Base-by-base conservation (phyloP, 257 asterid genomes). In the Vinca minor region DNA sequence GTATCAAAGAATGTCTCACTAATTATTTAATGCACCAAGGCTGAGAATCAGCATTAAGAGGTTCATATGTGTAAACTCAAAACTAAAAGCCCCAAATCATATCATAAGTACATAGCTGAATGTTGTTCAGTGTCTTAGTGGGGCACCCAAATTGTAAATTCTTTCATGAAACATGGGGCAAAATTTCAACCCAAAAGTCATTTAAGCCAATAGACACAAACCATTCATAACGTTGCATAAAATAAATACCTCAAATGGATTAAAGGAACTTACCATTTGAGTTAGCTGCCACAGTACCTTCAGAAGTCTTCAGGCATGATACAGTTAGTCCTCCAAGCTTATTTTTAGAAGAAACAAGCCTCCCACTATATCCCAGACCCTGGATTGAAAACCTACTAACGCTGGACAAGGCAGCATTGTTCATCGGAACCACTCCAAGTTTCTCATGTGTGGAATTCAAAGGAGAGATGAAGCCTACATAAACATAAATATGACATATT, bases 261-360 rank as follows among this genome's bases (percentile, higher is more conserved):
- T 31, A 52, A n/a, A 46, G 74, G 44, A 72, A 46, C 83, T 65
- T 65, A 89, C 95, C 91, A 64, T 74, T 76, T 63, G 85, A 70
- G 76, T 77, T 82, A 45, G 78, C 73, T 49, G 84, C 66, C 26
- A 69, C 64, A 25, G 82, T 69, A 66, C 81, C 74, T 74, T 85
- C 95, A 70, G 94, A 76, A 64, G 83, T 41, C 80, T 87, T 85
- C 62, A 65, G 84, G 74, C 88, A 85, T 58, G 87, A 76, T 65
- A 82, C 78, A 32, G 67, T 50, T 15, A 85, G 38, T 54, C 82
- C 49, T 60, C 78, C 83, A 44, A 38, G 67, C 74, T 81, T 83
- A 71, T 41, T 82, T 65, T 77, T 58, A 48, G 78, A 60, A 60
- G 86, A 78, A 69, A 49, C 18, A 62, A 34, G 45, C 72, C 73